A percentile compares a stretch with the other conserved stretches of the same genome.
Conservation (phyloP, 2,329 filamentous ascomycete species). For the Xylariaceae sp. region DNA sequence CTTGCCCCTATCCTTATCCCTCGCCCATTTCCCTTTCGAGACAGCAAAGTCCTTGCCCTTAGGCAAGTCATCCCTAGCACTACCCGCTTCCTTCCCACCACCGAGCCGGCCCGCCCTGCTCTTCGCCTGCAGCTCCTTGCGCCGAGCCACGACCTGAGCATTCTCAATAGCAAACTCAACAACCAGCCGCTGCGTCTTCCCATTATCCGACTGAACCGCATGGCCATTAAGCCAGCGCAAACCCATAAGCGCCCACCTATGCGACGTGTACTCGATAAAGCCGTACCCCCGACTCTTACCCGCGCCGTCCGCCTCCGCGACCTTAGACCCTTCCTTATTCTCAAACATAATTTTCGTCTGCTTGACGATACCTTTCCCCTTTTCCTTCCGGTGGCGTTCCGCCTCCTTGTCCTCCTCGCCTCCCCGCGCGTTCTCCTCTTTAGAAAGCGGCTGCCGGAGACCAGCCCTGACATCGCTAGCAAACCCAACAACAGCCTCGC, state of each 20-base stretch:
- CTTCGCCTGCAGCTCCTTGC: constrained; percentile 53
- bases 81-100: constrained; percentile 11
- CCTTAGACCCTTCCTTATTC: constrained; percentile 77
- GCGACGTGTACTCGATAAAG: constrained; percentile 93
- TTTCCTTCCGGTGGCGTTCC: constrained; percentile 72
- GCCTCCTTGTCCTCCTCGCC: constrained; percentile 75
- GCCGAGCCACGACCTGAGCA: constrained; percentile 83
- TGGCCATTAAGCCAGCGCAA: constrained; percentile 88
- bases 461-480: constrained; percentile 82
- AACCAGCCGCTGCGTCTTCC: constrained; percentile 84
- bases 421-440: constrained; percentile 79
- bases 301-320: constrained; percentile 69
- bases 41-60: constrained; percentile 35
- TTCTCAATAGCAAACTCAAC: constrained; percentile 99
- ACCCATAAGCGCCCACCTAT: constrained; percentile 92
- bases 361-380: constrained; percentile 80
- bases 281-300: constrained; percentile 90
- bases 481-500: constrained; percentile 91
- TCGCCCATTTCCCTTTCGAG: constrained; percentile 29
- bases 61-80: constrained; percentile 1
- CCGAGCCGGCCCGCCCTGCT: constrained; percentile 12
- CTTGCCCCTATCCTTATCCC: constrained; percentile 7
- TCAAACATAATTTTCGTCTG: constrained; percentile 97
- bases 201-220: constrained; percentile 54
- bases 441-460: constrained; percentile 72